Conservation (phyloP, 2,329 filamentous ascomycete genomes). For the Aphanocladium album region DNA sequence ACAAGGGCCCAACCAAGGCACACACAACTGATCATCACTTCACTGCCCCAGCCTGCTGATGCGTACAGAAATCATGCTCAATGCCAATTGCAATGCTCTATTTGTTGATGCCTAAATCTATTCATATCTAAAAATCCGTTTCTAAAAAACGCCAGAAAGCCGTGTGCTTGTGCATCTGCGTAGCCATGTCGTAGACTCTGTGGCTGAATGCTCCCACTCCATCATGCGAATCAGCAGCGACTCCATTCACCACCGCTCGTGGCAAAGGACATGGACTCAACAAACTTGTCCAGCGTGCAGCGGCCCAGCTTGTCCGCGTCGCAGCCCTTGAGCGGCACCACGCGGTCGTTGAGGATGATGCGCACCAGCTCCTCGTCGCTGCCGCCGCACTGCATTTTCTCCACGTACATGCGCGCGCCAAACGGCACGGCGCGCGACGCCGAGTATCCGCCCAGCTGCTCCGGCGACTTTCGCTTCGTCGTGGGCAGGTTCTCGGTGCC, state of each 20-base stretch:
- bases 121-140: background rate
- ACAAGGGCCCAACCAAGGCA: background rate
- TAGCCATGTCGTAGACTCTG: background rate
- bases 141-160: background rate
- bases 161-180: background rate
- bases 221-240: conserved; percentile 40
- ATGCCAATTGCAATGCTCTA: background rate
- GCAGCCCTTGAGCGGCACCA: conserved; percentile 68
- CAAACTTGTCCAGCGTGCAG: conserved; percentile 64
- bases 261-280: conserved; percentile 72
- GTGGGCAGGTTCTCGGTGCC: conserved; percentile 50
- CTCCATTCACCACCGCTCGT: conserved; percentile 68
- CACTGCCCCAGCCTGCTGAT: background rate
- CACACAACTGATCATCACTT: background rate
- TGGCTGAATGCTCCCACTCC: background rate
- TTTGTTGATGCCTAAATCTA: background rate
- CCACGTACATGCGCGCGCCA: conserved; percentile 73
- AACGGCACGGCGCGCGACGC: conserved; percentile 80
- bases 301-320: conserved; percentile 63
- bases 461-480: conserved; percentile 43
- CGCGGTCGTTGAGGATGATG: conserved; percentile 77
- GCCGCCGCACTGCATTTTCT: conserved; percentile 69
- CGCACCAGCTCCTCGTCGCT: conserved; percentile 67
- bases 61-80: background rate
- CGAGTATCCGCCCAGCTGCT: conserved; percentile 61